Conservation (phyloP, 352 stramenopile species). For the Phytophthora crassamura region DNA sequence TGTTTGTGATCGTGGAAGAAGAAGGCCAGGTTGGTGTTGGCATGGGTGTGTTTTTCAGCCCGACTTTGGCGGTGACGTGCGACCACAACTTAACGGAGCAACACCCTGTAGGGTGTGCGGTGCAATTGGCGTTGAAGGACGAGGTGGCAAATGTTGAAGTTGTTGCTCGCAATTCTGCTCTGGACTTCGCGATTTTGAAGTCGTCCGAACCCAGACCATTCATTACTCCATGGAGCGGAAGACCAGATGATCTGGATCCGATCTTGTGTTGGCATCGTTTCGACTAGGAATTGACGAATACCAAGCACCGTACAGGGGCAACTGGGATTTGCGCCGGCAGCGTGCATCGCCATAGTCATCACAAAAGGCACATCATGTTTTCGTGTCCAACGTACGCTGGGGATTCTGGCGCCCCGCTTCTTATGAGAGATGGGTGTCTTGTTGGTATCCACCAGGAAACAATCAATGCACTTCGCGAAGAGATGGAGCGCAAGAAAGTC, state of each 20-base stretch:
- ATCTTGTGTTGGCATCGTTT: constrained; percentile 34
- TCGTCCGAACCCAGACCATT: constrained; percentile 3
- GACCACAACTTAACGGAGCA: constrained; percentile 22
- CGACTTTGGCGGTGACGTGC: constrained; percentile 4
- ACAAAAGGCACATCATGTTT: constrained; percentile 1
- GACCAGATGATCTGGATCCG: constrained; percentile 8
- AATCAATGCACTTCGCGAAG: constrained; percentile 30
- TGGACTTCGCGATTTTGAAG: constrained; percentile 17
- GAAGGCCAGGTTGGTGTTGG: background rate
- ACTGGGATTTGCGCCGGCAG: constrained; percentile 11
- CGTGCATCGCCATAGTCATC: background rate
- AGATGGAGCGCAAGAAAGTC: constrained; percentile 11
- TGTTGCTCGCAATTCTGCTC: constrained; percentile 9
- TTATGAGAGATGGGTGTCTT: constrained; percentile 35
- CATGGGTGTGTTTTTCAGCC: constrained; percentile 15
- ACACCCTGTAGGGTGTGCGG: constrained; percentile 28
- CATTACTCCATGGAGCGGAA: constrained; percentile 8
- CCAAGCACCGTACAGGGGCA: constrained; percentile 13
- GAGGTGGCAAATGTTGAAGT: constrained; percentile 24
- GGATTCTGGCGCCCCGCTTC: constrained; percentile 13
- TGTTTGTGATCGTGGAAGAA: constrained; percentile 10
- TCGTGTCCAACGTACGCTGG: constrained; percentile 6
- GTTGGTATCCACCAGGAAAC: constrained; percentile 37
- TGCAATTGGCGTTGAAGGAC: constrained; percentile 28
- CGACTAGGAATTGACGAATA: constrained; percentile 32